A percentile compares a stretch with the other conserved stretches of the same genome.
Evolutionary conservation across 495 filamentous ascomycete genomes (phyloP).

Genomic region (Neurospora sp.): DNA sequence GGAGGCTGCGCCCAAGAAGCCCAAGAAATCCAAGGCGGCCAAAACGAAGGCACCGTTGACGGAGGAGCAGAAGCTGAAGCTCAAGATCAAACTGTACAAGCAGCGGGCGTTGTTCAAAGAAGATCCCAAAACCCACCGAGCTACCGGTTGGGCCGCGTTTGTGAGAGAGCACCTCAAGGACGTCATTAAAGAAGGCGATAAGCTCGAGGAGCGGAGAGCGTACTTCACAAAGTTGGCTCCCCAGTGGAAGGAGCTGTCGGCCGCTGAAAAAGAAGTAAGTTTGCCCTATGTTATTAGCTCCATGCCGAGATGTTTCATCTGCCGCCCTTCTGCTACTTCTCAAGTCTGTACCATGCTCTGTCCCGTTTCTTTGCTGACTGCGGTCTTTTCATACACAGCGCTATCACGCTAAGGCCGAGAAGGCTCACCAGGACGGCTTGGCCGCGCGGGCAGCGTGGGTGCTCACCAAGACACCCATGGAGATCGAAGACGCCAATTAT

Average conservation of each 20-base stretch:
- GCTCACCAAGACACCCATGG: constrained; percentile 39
- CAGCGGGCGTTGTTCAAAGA: constrained; percentile 19
- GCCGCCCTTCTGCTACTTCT: not conserved
- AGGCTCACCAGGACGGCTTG: constrained; percentile 36
- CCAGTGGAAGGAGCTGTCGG: constrained; percentile 19
- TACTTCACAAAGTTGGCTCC: not conserved
- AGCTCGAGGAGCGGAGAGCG: not conserved
- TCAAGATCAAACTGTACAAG: constrained; percentile 11
- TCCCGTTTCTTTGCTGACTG: not conserved
- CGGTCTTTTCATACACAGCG: constrained; percentile 10
- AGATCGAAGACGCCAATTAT: constrained; percentile 52
- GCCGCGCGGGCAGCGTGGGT: constrained; percentile 50
- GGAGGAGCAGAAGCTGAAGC: constrained; percentile 5
- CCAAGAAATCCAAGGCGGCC: constrained; percentile 5
- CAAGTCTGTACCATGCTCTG: not conserved
- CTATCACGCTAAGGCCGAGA: constrained; percentile 35
- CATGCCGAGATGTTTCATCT: not conserved
- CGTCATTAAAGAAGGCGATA: not conserved
- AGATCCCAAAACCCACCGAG: constrained; percentile 10
- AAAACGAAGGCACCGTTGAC: constrained; percentile 7
- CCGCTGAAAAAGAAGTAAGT: constrained; percentile 23
- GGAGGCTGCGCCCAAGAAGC: constrained; percentile 7
- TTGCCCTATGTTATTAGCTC: not conserved
- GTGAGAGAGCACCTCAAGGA: constrained; percentile 5
- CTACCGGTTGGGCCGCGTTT: constrained; percentile 12